Conservation (phyloP, 129 eudicot genomes). For the Tanacetum coccineum region DNA sequence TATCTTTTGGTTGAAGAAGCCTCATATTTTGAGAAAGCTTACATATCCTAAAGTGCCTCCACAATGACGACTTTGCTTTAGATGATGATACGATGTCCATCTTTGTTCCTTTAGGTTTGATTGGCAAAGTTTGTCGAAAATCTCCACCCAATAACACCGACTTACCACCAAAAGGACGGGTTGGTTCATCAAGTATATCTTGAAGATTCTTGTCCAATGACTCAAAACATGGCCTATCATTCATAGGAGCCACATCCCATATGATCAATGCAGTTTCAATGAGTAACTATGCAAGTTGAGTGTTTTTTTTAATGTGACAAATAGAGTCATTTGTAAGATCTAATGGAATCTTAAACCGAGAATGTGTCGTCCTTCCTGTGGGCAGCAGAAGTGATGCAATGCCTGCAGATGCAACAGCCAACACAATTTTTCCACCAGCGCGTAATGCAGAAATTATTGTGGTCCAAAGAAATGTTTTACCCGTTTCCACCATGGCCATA, state of each 20-base stretch:
- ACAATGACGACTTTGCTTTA: neutral
- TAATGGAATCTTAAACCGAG: neutral
- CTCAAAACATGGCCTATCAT: neutral
- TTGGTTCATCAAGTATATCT: neutral
- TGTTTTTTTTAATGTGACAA: neutral
- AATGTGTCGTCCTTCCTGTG: neutral
- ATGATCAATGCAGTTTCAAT: neutral
- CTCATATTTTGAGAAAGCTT: conserved; percentile 2
- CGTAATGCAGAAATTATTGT: neutral
- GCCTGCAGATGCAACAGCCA: neutral
- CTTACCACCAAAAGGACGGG: neutral
- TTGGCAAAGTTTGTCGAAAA: neutral
- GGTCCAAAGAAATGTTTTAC: conserved; percentile 1
- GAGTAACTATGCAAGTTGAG: neutral
- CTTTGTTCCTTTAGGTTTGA: neutral
- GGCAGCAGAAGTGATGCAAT: conserved; percentile 1
- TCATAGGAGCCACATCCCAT: neutral
- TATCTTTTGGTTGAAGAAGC: neutral
- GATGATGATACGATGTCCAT: neutral
- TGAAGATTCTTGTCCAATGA: neutral
- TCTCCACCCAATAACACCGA: conserved; percentile 1
- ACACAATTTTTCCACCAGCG: neutral
- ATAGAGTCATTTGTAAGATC: neutral
- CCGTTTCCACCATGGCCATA: too few relatives aligned
- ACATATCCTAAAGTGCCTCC: neutral